Conservation (phyloP, 2,329 filamentous ascomycete genomes). For the Ophiostoma ulmi region DNA sequence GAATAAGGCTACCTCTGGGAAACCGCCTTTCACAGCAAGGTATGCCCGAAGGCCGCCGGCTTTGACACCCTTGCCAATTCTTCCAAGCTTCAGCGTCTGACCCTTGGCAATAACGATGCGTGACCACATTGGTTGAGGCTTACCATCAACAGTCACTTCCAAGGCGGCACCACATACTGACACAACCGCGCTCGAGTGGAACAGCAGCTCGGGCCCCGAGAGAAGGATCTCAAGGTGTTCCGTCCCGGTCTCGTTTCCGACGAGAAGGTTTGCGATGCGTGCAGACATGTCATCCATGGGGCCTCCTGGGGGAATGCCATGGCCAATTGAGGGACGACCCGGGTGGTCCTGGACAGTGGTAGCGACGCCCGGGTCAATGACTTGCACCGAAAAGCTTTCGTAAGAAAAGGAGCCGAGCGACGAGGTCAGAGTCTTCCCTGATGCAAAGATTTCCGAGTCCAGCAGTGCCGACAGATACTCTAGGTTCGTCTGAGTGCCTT, state of each 20-base stretch:
- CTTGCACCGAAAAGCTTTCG: conserved; percentile 32
- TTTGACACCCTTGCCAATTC: not conserved
- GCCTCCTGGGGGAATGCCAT: conserved; percentile 40
- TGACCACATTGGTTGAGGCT: conserved; percentile 36
- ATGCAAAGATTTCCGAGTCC: conserved; percentile 24
- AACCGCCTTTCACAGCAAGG: not conserved
- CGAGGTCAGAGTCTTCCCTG: not conserved
- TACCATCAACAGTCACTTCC: conserved; percentile 15
- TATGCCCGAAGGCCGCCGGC: not conserved
- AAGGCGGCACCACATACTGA: conserved; percentile 25
- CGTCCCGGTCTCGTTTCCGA: conserved; percentile 32
- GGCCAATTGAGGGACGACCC: conserved; percentile 37
- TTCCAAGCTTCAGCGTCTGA: not conserved
- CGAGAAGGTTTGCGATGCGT: conserved; percentile 36
- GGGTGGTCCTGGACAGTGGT: conserved; percentile 35
- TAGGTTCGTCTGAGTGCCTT: conserved; percentile 33
- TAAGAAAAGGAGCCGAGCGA: conserved; percentile 33
- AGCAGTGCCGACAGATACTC: conserved; percentile 35
- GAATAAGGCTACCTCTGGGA: conserved; percentile 2
- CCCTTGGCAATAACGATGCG: conserved; percentile 29
- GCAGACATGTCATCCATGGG: conserved; percentile 40
- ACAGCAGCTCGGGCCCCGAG: conserved; percentile 35
- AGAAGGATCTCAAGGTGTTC: conserved; percentile 37
- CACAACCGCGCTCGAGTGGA: conserved; percentile 34
- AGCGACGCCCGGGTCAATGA: conserved; percentile 12